Conservation (phyloP, 1,284 basidiomycete species). For the Megacollybia platyphylla region DNA sequence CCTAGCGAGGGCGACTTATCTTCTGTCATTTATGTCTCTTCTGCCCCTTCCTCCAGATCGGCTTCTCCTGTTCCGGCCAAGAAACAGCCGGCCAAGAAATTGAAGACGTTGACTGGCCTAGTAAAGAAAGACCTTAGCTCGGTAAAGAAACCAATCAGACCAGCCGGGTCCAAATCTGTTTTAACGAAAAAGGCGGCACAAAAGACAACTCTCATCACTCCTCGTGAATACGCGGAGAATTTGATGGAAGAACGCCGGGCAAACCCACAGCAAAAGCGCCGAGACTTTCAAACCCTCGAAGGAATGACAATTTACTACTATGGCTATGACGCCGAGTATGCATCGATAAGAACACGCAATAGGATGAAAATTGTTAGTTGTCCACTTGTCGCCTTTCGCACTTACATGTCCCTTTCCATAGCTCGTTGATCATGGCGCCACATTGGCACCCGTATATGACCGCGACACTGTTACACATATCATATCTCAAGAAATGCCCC, state of each 20-base stretch:
- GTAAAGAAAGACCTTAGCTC: background rate
- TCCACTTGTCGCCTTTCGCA: background rate
- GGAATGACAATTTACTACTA: background rate
- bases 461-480: background rate
- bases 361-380: background rate
- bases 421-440: conserved; percentile 1
- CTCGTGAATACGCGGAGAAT: background rate
- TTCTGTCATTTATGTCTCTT: background rate
- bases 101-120: background rate
- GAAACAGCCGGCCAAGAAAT: background rate
- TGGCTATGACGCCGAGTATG: background rate
- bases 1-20: background rate
- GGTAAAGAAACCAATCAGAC: background rate
- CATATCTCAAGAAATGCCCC: background rate
- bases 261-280: background rate
- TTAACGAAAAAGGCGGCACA: too few species aligned
- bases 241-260: background rate
- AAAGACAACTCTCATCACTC: background rate
- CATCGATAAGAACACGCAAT: background rate
- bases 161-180: too few species aligned
- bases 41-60: background rate
- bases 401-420: background rate
- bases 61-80: background rate
- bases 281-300: background rate
- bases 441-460: background rate